Evolutionary conservation across 2,329 filamentous ascomycete genomes (phyloP).

Genomic region (Apiospora koreana): DNA sequence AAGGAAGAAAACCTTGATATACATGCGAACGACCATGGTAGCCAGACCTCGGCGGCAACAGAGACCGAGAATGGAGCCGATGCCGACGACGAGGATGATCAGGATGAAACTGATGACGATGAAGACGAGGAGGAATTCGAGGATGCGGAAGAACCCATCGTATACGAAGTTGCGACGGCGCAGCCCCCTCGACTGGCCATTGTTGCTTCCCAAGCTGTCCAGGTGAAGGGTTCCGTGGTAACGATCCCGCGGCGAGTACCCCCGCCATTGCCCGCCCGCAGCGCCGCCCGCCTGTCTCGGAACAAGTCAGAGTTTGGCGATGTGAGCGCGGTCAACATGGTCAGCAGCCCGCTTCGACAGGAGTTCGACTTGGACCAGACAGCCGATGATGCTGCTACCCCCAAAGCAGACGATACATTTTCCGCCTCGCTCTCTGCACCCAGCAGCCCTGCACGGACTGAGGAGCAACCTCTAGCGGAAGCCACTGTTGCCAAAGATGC

Average conservation of each 20-base stretch:
- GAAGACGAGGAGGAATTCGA: constrained; percentile 48
- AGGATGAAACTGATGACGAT: constrained; percentile 50
- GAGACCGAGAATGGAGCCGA: constrained; percentile 26
- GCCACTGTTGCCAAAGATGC: neutral
- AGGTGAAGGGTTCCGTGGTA: constrained; percentile 76
- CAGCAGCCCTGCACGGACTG: neutral
- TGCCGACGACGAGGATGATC: constrained; percentile 29
- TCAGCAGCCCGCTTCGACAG: constrained; percentile 52
- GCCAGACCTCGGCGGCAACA: constrained; percentile 9
- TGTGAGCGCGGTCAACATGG: constrained; percentile 43
- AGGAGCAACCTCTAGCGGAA: neutral
- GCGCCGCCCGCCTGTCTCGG: constrained; percentile 64
- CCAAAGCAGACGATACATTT: constrained; percentile 23
- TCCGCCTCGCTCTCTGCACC: too few relatives aligned
- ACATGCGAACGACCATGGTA: constrained; percentile 7
- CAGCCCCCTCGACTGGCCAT: constrained; percentile 59
- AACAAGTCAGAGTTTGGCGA: constrained; percentile 61
- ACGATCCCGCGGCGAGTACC: constrained; percentile 80
- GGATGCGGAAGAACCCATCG: constrained; percentile 61
- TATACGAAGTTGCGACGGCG: constrained; percentile 66
- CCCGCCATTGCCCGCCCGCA: constrained; percentile 76
- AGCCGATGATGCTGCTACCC: constrained; percentile 24
- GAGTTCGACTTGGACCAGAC: constrained; percentile 40
- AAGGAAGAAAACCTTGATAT: neutral
- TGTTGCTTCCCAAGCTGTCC: constrained; percentile 65